A percentile compares a stretch with the other conserved stretches of the same genome.
These are phyloP conservation scores for Tetragonia tetragonoides DNA, from an alignment of 148 eudicot species.

Conservation along the genomic window DNA sequence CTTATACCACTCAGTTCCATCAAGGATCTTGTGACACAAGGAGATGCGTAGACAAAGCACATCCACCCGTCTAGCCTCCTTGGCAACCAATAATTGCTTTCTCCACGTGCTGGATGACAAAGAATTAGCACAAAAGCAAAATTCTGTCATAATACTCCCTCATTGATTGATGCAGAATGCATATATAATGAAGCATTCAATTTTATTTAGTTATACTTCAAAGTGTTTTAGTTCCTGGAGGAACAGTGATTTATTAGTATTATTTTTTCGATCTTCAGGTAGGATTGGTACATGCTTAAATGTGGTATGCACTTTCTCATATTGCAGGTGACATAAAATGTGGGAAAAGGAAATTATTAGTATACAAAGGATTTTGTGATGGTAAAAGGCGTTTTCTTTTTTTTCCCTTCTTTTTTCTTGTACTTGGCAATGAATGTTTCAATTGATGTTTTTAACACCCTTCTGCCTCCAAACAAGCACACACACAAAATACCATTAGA, in stretches of 20 bases:
- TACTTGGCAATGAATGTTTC: neutral
- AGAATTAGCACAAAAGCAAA: neutral
- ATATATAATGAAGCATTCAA: neutral
- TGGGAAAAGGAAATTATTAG: too few relatives aligned
- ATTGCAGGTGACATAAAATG: neutral
- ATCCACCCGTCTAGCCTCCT: conserved; percentile 70
- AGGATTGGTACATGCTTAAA: neutral
- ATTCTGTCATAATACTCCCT: conserved; percentile 1
- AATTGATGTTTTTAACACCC: too few relatives aligned
- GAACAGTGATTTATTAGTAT: neutral
- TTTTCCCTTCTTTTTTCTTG: neutral
- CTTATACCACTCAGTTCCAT: conserved; percentile 49
- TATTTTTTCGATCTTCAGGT: neutral
- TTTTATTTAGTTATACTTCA: too few relatives aligned
- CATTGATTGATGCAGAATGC: neutral
- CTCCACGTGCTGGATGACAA: conserved; percentile 37
- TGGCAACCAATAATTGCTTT: conserved; percentile 58
- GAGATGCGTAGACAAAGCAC: conserved; percentile 57
- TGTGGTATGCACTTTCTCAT: conserved; percentile 15
- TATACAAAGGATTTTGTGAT: too few relatives aligned
- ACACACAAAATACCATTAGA: too few relatives aligned
- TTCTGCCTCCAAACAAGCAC: too few relatives aligned
- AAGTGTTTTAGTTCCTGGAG: neutral
- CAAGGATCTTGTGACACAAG: conserved; percentile 54
- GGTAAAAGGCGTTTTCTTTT: neutral